Percentiles rank a stretch among this genome's conserved stretches.
These are phyloP conservation scores for Dittrichia graveolens DNA, from an alignment of 129 eudicot genomes.

Conservation along the genomic window DNA sequence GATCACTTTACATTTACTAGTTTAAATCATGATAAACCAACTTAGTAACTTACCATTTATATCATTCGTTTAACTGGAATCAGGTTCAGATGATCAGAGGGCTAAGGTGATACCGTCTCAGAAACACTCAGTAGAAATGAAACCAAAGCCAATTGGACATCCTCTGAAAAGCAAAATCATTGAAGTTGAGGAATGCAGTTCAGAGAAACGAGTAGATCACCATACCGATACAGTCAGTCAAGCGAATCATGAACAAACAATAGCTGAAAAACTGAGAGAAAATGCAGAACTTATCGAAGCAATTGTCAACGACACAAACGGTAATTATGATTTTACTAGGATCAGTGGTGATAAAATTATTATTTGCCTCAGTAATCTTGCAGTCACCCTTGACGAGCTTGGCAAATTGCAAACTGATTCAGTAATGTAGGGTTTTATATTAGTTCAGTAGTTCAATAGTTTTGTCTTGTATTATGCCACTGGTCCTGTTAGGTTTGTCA, in stretches of 20 bases:
- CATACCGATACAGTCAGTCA: conserved; percentile 9
- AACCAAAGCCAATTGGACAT: conserved; percentile 39
- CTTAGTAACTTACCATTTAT: neutral
- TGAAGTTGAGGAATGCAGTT: conserved; percentile 36
- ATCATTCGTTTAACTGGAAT: neutral
- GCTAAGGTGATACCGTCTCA: conserved; percentile 27
- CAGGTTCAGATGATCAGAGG: conserved; percentile 30
- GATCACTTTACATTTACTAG: neutral
- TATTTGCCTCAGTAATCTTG: conserved; percentile 50
- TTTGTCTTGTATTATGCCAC: neutral
- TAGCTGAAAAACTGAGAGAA: conserved; percentile 52
- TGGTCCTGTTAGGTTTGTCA: neutral
- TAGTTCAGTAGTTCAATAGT: neutral
- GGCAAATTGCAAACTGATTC: conserved; percentile 36
- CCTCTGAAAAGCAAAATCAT: conserved; percentile 21
- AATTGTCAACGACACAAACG: conserved; percentile 38
- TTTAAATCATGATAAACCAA: neutral
- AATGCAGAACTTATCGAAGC: conserved; percentile 55
- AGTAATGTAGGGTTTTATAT: neutral
- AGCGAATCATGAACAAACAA: conserved; percentile 42
- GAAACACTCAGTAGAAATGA: conserved; percentile 37
- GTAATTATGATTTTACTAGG: conserved; percentile 35
- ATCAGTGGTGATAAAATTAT: conserved; percentile 59
- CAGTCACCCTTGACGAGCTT: conserved; percentile 49
- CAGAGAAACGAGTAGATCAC: conserved; percentile 24